These are phyloP conservation scores for Verticillium albo-atrum DNA, from an alignment of 2,329 filamentous ascomycete genomes.

Conservation along the genomic window DNA sequence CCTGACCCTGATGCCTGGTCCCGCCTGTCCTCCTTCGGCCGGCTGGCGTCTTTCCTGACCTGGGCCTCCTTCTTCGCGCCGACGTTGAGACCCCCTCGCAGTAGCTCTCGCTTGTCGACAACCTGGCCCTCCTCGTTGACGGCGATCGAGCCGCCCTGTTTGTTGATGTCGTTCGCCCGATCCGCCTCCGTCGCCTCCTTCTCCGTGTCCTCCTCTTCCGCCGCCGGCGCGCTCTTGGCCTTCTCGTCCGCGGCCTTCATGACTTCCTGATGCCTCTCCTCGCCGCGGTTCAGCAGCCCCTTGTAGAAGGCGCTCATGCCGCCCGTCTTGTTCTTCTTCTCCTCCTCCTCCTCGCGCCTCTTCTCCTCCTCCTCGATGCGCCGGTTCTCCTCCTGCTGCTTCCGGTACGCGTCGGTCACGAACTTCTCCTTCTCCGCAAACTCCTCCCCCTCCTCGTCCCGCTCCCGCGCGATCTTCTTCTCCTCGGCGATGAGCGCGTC, in stretches of 20 bases:
- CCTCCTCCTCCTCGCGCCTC: slow-evolving; percentile 58
- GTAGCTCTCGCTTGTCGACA: slow-evolving; percentile 76
- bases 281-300: slow-evolving; percentile 65
- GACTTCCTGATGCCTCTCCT: slow-evolving; percentile 64
- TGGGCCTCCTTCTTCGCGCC: slow-evolving; percentile 55
- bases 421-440: slow-evolving; percentile 83
- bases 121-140: slow-evolving; percentile 81
- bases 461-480: slow-evolving; percentile 72
- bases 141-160: slow-evolving; percentile 55
- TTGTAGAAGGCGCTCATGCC: slow-evolving; percentile 79
- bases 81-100: slow-evolving; percentile 72
- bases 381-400: slow-evolving; percentile 72
- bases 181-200: slow-evolving; percentile 56
- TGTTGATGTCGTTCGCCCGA: slow-evolving; percentile 62
- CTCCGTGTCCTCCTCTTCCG: slow-evolving; percentile 25
- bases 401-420: slow-evolving; percentile 78
- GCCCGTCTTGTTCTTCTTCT: slow-evolving; percentile 58
- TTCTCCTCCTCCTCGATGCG: slow-evolving; percentile 69
- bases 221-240: slow-evolving; percentile 34
- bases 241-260: slow-evolving; percentile 61
- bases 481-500: slow-evolving; percentile 76
- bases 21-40: neutral
- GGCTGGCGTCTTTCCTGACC: slow-evolving; percentile 14
- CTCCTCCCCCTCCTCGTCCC: slow-evolving; percentile 75
- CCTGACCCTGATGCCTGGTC: slow-evolving; percentile 18